Evolutionary conservation across 2,329 filamentous ascomycete genomes (phyloP), one percentile per base, ranked within the genome.

Genomic region (Penicillium sp.): DNA sequence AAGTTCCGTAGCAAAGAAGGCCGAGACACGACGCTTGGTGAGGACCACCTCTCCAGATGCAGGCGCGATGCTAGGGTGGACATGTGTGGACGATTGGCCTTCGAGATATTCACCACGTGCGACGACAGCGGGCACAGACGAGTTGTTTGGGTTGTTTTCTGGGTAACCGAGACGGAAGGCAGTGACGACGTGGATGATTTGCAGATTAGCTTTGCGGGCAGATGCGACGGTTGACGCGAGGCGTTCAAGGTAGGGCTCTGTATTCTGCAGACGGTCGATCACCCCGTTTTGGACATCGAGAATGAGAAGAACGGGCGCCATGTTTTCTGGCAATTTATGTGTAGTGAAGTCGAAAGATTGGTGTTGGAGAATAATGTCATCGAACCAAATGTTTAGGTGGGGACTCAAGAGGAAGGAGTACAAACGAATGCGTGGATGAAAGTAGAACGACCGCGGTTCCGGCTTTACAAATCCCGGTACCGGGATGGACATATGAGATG

Each of bases 1-100:
- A 3, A 76, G 54, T 19, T 73, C 72, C 0, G 66, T 73, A 7
- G 65, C 65, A 13, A 62, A 49, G 42, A 75, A 70, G 0, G 72
- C 72, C 7, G 72, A 75, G 3, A 73, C 63, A 6, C 73, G 67
- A 16, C 64, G 64, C 60, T 75, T 75, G 40, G 56, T 70, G 36
- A 74, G 58, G 5, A 70, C 45, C 6, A 70, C 59, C 26, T 75
- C 73, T 10, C 59, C 55, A 3, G 60, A 47, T 0, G 38, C 26
- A 6, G 65, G 66, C 0, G 59, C 45, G 19, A 68, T 52, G 11
- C 45, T 36, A 7, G 62, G 47, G 51, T 67, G 61, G 16, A 67
- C 43, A 42, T 68, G 38, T 1, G 60, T 56, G 2, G 61, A 55
- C 7, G 39, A 8, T 19, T 66, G 58, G 29, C 66, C 63, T 34